These are phyloP conservation scores for Ambrosia trifida DNA, from an alignment of 129 eudicot species.

Conservation along the genomic window DNA sequence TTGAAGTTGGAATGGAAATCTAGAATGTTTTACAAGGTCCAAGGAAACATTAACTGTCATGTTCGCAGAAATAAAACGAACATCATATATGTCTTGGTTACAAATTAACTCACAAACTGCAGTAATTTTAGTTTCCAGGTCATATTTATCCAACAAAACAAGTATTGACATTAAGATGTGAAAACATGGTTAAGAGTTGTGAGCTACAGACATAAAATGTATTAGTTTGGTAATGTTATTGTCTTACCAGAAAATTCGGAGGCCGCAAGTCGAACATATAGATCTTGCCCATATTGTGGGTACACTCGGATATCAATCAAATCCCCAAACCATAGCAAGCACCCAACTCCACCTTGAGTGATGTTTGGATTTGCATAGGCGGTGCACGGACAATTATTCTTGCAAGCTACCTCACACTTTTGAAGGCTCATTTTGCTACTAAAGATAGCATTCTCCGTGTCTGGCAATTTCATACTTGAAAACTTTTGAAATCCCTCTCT, in stretches of 20 bases:
- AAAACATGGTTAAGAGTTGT: no score
- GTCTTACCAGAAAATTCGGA: conserved; percentile 18
- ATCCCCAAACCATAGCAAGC: conserved; percentile 40
- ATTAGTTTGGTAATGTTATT: neutral
- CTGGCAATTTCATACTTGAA: conserved; percentile 35
- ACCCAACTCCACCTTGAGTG: conserved; percentile 41
- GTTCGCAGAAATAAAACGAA: neutral
- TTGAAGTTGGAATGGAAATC: neutral
- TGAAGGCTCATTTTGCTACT: conserved; percentile 1
- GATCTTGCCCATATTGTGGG: conserved; percentile 33
- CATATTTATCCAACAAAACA: neutral
- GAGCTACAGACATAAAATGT: neutral
- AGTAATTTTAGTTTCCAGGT: neutral
- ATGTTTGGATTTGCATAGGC: conserved; percentile 38
- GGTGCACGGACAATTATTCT: conserved; percentile 28
- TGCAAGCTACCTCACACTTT: conserved; percentile 36
- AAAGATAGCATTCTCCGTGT: conserved; percentile 17
- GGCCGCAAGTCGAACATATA: conserved; percentile 34
- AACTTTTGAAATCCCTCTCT: conserved; percentile 33
- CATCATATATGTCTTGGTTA: neutral
- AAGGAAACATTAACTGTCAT: neutral
- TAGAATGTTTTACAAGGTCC: neutral
- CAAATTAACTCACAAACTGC: neutral
- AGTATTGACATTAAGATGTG: neutral
- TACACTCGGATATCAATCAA: conserved; percentile 27